Percentiles rank a stretch among this genome's conserved stretches.
These are phyloP conservation scores for Backusella westeae DNA, from an alignment of 192 early-diverging fungal genomes.

Conservation along the genomic window DNA sequence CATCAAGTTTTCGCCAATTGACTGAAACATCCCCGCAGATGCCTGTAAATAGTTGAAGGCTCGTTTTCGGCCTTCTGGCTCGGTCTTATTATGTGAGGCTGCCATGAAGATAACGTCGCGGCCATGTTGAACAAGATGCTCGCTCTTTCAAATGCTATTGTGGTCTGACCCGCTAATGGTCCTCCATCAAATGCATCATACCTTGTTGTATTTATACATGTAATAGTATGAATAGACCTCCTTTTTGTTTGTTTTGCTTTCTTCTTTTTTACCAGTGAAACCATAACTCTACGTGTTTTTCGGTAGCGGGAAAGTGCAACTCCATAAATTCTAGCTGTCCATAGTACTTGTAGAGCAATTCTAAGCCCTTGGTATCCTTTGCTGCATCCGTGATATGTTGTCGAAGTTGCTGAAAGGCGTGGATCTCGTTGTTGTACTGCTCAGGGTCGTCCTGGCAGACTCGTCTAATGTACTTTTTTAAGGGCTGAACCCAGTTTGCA, in stretches of 20 bases:
- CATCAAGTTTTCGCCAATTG: constrained; percentile 97
- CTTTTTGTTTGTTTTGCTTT: not conserved
- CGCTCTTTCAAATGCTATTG: constrained; percentile 96
- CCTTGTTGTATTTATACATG: constrained; percentile 28
- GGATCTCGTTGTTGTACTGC: constrained; percentile 80
- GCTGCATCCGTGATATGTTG: constrained; percentile 94
- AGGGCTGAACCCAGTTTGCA: constrained; percentile 83
- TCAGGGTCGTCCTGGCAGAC: constrained; percentile 93
- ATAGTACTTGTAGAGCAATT: constrained; percentile 95
- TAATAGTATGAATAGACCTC: not conserved
- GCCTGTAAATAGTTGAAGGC: constrained; percentile 91
- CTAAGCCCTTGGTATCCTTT: constrained; percentile 89
- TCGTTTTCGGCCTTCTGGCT: constrained; percentile 70
- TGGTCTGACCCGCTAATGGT: constrained; percentile 71
- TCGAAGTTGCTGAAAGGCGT: constrained; percentile 81
- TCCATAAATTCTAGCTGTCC: constrained; percentile 94
- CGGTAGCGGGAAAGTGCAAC: constrained; percentile 89
- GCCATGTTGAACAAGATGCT: constrained; percentile 95
- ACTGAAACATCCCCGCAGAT: constrained; percentile 87
- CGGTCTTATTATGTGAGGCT: constrained; percentile 66
- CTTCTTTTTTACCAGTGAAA: constrained; percentile 79
- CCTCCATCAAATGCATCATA: constrained; percentile 84
- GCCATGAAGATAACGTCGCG: constrained; percentile 72
- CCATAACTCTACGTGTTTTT: constrained; percentile 83
- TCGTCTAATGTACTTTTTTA: constrained; percentile 79